Evolutionary conservation across 2,329 filamentous ascomycete genomes (phyloP).

Genomic region (Trichoderma gracile): DNA sequence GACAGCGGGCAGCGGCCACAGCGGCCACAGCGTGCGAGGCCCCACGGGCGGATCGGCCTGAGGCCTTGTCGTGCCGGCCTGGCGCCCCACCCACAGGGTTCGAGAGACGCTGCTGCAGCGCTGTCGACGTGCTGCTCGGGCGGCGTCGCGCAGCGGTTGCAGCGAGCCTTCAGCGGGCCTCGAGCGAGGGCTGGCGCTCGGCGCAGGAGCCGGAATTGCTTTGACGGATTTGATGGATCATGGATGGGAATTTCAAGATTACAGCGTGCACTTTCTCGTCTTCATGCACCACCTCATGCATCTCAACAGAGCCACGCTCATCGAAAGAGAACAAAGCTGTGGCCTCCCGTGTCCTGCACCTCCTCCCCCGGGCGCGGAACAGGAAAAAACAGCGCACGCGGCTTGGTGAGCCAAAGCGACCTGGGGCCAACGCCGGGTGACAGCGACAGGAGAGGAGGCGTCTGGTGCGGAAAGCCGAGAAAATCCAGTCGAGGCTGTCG

Average conservation of each 20-base stretch:
- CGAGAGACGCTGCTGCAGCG: slow-evolving; percentile 21
- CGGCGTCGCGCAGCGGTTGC: too few relatives aligned
- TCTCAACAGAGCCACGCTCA: too few relatives aligned
- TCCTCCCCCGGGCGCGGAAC: not conserved
- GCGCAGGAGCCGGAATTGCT: too few relatives aligned
- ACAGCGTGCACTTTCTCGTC: too few relatives aligned
- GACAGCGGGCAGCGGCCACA: slow-evolving; percentile 27
- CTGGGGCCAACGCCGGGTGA: not conserved
- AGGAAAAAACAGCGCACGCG: not conserved
- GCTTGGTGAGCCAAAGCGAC: not conserved
- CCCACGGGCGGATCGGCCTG: slow-evolving; percentile 31
- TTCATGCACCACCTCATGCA: too few relatives aligned
- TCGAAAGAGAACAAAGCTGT: too few relatives aligned
- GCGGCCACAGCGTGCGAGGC: slow-evolving; percentile 27
- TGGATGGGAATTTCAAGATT: too few relatives aligned
- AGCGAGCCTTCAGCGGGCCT: not conserved
- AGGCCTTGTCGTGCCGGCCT: slow-evolving; percentile 28
- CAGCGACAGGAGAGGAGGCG: too few relatives aligned
- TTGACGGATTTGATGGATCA: too few relatives aligned
- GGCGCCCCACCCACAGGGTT: slow-evolving; percentile 26
- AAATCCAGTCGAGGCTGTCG: not conserved
- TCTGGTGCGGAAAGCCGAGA: too few relatives aligned
- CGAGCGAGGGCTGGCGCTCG: not conserved
- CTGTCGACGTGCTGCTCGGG: not conserved
- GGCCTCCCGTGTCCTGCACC: slow-evolving; percentile 5